Conservation (phyloP, 495 filamentous ascomycete species). For the Trichoderma reesei region DNA sequence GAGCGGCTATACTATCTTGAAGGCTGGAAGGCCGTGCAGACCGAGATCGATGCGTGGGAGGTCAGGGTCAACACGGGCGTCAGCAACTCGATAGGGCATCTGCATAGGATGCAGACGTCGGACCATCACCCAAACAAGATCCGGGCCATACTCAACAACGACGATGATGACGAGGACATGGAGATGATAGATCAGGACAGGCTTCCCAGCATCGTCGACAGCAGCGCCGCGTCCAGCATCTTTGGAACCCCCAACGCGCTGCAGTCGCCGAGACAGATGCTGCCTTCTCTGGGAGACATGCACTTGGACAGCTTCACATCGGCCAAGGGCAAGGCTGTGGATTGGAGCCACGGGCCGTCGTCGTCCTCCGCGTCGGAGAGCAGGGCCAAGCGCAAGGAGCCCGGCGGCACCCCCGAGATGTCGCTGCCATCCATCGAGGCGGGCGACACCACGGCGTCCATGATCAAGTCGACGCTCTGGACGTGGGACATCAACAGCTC, state of each 20-base stretch:
- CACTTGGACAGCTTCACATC: constrained; percentile 15
- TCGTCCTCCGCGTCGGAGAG: not conserved
- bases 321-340: constrained; percentile 7
- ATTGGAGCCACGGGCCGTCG: constrained; percentile 2
- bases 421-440: constrained; percentile 20
- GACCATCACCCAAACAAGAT: constrained; percentile 37
- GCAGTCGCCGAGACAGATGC: constrained; percentile 5
- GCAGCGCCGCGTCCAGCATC: constrained; percentile 24
- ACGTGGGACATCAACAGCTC: constrained; percentile 29
- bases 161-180: constrained; percentile 38
- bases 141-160: constrained; percentile 31
- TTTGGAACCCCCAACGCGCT: constrained; percentile 24
- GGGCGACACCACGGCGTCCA: constrained; percentile 10
- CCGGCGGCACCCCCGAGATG: constrained; percentile 13
- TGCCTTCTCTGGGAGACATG: constrained; percentile 16
- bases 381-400: constrained; percentile 9
- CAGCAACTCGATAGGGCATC: constrained; percentile 17
- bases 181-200: constrained; percentile 32
- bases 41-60: constrained; percentile 61
- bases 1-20: constrained; percentile 66
- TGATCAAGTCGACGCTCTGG: constrained; percentile 33
- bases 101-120: constrained; percentile 23
- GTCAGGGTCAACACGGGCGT: constrained; percentile 34
- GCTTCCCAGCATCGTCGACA: constrained; percentile 9
- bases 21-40: constrained; percentile 68